A percentile compares a stretch with the other conserved stretches of the same genome.
Evolutionary conservation across 768 basidiomycete genomes (phyloP).

Genomic region (Phanerochaete sordida): DNA sequence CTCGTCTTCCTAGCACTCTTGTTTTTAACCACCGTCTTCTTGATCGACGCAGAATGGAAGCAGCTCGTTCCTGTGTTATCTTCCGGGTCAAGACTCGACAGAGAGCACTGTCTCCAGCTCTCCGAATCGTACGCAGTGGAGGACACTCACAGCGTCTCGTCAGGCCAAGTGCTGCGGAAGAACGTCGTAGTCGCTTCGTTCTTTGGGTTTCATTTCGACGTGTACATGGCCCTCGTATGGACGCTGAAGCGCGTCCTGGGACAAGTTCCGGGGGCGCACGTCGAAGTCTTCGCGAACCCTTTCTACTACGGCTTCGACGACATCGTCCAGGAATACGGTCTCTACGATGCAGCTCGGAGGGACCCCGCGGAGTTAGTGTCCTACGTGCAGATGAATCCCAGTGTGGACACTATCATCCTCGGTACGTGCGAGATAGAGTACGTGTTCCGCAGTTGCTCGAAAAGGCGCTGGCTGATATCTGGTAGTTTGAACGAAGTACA

Average conservation of each 20-base stretch:
- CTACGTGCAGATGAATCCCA: slow-evolving; percentile 20
- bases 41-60: neutral
- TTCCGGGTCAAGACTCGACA: neutral
- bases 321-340: slow-evolving; percentile 28
- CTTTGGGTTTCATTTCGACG: slow-evolving; percentile 35
- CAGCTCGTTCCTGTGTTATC: neutral
- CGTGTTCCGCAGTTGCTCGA: neutral
- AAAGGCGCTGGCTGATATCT: neutral
- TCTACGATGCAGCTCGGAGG: slow-evolving; percentile 29
- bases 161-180: slow-evolving; percentile 10
- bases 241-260: slow-evolving; percentile 29
- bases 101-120: neutral
- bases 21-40: neutral
- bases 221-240: slow-evolving; percentile 34
- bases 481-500: slow-evolving; percentile 23
- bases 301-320: slow-evolving; percentile 31
- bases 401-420: slow-evolving; percentile 35
- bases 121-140: neutral
- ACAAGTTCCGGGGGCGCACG: slow-evolving; percentile 14
- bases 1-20: neutral
- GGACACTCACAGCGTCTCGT: neutral
- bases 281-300: slow-evolving; percentile 32
- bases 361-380: slow-evolving; percentile 25
- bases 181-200: slow-evolving; percentile 33
- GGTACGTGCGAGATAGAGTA: slow-evolving; percentile 47